These are phyloP conservation scores for Helianthus annuus DNA, from an alignment of 129 eudicot genomes.

Conservation along the genomic window DNA sequence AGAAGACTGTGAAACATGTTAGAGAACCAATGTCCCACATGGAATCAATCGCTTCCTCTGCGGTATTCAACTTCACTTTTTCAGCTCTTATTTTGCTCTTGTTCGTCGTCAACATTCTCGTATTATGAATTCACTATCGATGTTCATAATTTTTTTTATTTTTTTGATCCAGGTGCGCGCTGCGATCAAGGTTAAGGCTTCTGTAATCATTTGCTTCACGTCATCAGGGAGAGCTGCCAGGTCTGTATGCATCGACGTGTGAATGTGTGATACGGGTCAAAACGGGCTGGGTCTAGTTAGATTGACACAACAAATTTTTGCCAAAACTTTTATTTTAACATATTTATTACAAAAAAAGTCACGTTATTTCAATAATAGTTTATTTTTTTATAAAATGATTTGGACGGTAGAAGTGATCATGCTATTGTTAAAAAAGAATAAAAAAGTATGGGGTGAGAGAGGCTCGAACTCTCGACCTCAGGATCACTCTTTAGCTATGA, in stretches of 20 bases:
- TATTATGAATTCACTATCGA: neutral
- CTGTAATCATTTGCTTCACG: conserved; percentile 81
- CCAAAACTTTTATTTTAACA: neutral
- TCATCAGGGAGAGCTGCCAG: conserved; percentile 86
- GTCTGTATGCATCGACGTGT: conserved; percentile 14
- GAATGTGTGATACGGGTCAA: neutral
- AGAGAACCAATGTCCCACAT: conserved; percentile 84
- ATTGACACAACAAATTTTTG: neutral
- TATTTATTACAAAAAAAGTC: neutral
- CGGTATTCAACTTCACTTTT: conserved; percentile 44
- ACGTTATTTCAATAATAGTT: neutral
- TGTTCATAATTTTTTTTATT: neutral
- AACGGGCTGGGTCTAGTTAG: neutral
- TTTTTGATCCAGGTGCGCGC: conserved; percentile 62
- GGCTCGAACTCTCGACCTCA: conserved; percentile 67
- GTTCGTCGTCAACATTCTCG: neutral
- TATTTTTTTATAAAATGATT: neutral
- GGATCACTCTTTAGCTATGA: conserved; percentile 67
- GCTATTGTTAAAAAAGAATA: neutral
- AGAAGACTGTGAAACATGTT: conserved; percentile 62
- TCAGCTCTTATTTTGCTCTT: neutral
- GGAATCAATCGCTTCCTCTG: conserved; percentile 86
- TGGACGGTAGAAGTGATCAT: conserved; percentile 1
- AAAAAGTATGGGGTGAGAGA: conserved; percentile 42
- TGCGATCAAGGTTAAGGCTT: conserved; percentile 87